phyloP scores from a whole-genome alignment of 2,329 filamentous ascomycete genomes.

The Colletotrichum chrysophilum region DNA sequence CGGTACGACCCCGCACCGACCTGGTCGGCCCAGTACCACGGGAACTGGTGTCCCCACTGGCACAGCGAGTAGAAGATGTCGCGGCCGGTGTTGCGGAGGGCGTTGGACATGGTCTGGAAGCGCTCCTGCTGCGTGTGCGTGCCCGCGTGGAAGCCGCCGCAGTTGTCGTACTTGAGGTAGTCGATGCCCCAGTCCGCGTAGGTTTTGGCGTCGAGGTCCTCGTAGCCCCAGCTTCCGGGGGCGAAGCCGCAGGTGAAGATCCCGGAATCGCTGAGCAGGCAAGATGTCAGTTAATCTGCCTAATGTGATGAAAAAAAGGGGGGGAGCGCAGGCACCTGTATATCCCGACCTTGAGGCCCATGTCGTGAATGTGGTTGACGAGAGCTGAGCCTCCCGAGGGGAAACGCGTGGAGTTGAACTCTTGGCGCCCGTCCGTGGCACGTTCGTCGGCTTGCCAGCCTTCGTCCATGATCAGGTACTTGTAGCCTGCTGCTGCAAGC shows the following conservation, averaged over 20 bases:
- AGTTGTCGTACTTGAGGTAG: conserved; percentile 60
- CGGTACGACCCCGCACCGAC: conserved; percentile 33
- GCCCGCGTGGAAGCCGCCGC: conserved; percentile 53
- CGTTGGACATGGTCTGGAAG: conserved; percentile 37
- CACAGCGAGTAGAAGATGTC: conserved; percentile 38
- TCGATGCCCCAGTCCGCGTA: conserved; percentile 59
- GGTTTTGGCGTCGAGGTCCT: conserved; percentile 55
- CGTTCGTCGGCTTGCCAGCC: background rate
- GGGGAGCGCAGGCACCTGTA: conserved; percentile 37
- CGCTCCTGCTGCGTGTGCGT: conserved; percentile 51
- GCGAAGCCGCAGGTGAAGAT: conserved; percentile 45
- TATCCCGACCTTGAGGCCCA: conserved; percentile 58
- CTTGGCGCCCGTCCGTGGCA: background rate
- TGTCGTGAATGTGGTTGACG: conserved; percentile 49
- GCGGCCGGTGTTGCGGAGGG: conserved; percentile 33
- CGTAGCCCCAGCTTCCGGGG: conserved; percentile 34
- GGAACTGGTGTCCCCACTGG: conserved; percentile 34
- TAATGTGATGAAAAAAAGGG: background rate
- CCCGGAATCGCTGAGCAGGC: conserved; percentile 40
- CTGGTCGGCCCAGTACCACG: conserved; percentile 27
- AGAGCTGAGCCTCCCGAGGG: conserved; percentile 42
- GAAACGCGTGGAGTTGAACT: background rate
- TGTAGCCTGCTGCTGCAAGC: conserved; percentile 2
- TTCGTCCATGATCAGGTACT: conserved; percentile 15
- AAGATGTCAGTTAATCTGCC: background rate